These are phyloP conservation scores for Acacia melanoxylon DNA, from an alignment of 306 rosid species.

Conservation along the genomic window DNA sequence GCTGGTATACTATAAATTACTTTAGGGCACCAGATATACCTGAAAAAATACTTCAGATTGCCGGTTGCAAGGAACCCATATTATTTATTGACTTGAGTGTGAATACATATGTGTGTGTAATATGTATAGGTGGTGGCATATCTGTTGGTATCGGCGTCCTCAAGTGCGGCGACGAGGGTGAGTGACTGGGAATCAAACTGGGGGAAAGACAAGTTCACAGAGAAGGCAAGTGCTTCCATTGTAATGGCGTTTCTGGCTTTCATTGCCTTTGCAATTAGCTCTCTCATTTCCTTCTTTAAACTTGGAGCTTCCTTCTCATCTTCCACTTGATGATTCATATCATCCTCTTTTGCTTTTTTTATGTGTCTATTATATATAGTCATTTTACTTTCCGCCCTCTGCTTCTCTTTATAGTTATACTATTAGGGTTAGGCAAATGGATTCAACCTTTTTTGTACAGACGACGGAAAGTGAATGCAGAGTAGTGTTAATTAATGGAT, in stretches of 20 bases:
- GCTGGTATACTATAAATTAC: no score
- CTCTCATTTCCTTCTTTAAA: constrained; percentile 79
- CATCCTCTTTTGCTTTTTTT: neutral
- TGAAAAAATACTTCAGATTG: no score
- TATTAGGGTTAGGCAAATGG: neutral
- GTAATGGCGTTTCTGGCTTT: constrained; percentile 84
- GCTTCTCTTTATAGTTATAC: neutral
- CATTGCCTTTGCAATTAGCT: constrained; percentile 75
- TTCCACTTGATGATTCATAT: neutral
- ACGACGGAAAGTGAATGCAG: neutral
- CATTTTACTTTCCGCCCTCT: neutral
- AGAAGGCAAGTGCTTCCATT: constrained; percentile 84
- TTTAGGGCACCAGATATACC: no score
- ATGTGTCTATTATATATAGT: neutral
- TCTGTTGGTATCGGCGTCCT: constrained; percentile 86
- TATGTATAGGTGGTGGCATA: constrained; percentile 71
- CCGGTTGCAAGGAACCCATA: no score
- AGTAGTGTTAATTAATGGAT: neutral
- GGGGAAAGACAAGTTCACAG: constrained; percentile 96
- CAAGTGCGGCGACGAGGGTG: constrained; percentile 87
- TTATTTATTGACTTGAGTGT: no score
- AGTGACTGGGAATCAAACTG: constrained; percentile 93
- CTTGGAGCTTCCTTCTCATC: constrained; percentile 47
- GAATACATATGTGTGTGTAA: neutral
- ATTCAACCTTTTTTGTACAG: neutral